Conservation (phyloP, 805 yeast genomes). For the Alloascoidea hylecoeti region DNA sequence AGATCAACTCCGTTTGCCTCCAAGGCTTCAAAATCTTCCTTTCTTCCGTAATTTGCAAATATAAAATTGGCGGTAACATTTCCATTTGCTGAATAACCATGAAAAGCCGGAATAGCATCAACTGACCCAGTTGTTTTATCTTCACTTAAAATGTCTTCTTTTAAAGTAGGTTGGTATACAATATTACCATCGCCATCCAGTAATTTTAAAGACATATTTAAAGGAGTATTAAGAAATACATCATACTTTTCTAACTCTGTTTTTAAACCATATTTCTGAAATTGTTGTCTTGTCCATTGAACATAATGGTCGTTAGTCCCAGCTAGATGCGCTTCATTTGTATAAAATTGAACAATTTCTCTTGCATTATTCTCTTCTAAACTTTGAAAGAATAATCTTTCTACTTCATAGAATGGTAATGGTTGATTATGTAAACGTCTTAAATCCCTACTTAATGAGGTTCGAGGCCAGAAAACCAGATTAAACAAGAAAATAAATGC, state of each 20-base stretch:
- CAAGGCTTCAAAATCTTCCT: constrained; percentile 40
- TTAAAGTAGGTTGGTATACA: constrained; percentile 35
- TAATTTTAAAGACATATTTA: constrained; percentile 34
- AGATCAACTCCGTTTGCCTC: constrained; percentile 31
- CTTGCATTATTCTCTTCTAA: constrained; percentile 16
- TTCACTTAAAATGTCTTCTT: constrained; percentile 36
- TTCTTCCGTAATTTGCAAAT: constrained; percentile 58
- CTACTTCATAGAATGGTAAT: constrained; percentile 55
- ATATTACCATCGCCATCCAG: constrained; percentile 18
- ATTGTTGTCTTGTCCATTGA: constrained; percentile 44
- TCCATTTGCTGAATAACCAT: constrained; percentile 66
- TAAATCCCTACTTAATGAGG: constrained; percentile 71
- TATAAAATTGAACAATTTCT: constrained; percentile 7
- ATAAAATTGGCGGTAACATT: constrained; percentile 54
- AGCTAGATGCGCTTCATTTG: constrained; percentile 18
- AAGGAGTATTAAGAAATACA: constrained; percentile 51
- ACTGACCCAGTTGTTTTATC: constrained; percentile 26
- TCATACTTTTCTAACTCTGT: constrained; percentile 41
- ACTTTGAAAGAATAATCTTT: constrained; percentile 38
- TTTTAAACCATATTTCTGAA: constrained; percentile 44
- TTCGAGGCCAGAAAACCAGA: constrained; percentile 67
- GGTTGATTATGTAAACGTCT: constrained; percentile 57
- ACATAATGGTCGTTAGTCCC: constrained; percentile 22
- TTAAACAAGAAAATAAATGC: constrained; percentile 40
- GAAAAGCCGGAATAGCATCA: constrained; percentile 51